These are phyloP conservation scores for Pseudozyma pruni DNA, from an alignment of 1,284 basidiomycete species.

Conservation along the genomic window DNA sequence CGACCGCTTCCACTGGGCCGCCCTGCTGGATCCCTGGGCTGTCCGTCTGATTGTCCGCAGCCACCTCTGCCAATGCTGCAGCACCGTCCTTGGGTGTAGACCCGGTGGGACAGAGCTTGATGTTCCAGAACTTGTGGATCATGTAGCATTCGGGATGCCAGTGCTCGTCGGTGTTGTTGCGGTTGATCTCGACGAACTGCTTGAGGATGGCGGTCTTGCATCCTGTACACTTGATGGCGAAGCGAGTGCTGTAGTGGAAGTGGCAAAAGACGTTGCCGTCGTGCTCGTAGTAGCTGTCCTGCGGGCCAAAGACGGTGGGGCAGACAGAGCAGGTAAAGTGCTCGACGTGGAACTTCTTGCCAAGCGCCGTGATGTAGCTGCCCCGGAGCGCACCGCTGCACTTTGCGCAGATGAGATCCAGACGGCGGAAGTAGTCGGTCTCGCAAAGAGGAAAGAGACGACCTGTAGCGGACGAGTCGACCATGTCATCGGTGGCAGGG, in stretches of 20 bases:
- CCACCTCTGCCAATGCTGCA: conserved; percentile 16
- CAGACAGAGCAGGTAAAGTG: conserved; percentile 99
- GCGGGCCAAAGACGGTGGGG: conserved; percentile 92
- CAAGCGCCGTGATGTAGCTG: conserved; percentile 99
- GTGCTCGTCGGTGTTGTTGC: conserved; percentile 96
- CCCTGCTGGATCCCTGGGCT: conserved; percentile 12
- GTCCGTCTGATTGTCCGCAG: conserved; percentile 13
- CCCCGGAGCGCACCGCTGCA: conserved; percentile 92
- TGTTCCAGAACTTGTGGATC: conserved; percentile 99
- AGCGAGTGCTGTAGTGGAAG: conserved; percentile 95
- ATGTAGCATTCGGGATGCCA: conserved; percentile 99
- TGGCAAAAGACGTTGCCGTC: conserved; percentile 82
- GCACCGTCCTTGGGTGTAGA: conserved; percentile 57
- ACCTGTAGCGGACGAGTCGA: conserved; percentile 74
- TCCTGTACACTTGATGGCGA: conserved; percentile 97
- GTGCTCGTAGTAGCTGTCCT: conserved; percentile 99
- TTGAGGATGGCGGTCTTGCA: conserved; percentile 98
- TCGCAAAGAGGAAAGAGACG: conserved; percentile 75
- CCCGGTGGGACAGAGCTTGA: conserved; percentile 76
- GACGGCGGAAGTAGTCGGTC: conserved; percentile 93
- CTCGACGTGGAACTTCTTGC: conserved; percentile 99
- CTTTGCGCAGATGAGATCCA: conserved; percentile 96
- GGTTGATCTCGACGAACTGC: conserved; percentile 99
- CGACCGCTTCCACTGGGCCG: conserved; percentile 27
- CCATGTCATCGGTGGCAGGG: conserved; percentile 73